Evolutionary conservation across 2,329 filamentous ascomycete genomes (phyloP).

Genomic region (Fusarium chaquense): DNA sequence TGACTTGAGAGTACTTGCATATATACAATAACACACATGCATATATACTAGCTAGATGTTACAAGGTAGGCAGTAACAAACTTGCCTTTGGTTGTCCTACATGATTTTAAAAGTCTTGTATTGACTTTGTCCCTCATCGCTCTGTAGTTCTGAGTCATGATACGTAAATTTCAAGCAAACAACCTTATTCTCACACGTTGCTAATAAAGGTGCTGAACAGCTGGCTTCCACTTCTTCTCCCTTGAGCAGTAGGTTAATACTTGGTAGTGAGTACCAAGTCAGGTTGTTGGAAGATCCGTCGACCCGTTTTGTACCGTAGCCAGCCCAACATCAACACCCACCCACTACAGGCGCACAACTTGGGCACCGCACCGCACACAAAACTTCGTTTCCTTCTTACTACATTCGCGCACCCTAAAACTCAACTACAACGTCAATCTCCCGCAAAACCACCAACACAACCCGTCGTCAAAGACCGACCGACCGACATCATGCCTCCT

Average conservation of each 20-base stretch:
- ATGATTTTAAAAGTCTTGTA: too few species aligned
- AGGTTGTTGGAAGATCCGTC: conserved; percentile 29
- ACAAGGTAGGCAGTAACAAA: background rate
- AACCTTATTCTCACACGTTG: too few species aligned
- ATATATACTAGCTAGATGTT: background rate
- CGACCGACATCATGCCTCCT: conserved; percentile 57
- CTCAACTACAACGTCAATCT: conserved; percentile 3
- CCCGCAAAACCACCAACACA: conserved; percentile 24
- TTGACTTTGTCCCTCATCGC: too few species aligned
- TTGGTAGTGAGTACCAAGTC: background rate
- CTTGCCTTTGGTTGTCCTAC: background rate
- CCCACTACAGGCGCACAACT: conserved; percentile 35
- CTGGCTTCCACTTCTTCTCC: too few species aligned
- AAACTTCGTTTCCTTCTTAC: conserved; percentile 36
- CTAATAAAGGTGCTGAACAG: too few species aligned
- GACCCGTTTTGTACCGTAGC: conserved; percentile 42
- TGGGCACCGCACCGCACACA: conserved; percentile 28
- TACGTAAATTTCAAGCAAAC: too few species aligned
- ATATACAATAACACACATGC: background rate
- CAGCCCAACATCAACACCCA: conserved; percentile 36
- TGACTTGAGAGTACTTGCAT: background rate
- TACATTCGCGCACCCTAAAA: conserved; percentile 23
- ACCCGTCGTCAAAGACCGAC: background rate
- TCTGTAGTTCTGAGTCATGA: too few species aligned
- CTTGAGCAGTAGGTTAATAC: background rate